Base-by-base conservation (phyloP, 2,329 filamentous ascomycete genomes). In the Xylogone sp. region DNA sequence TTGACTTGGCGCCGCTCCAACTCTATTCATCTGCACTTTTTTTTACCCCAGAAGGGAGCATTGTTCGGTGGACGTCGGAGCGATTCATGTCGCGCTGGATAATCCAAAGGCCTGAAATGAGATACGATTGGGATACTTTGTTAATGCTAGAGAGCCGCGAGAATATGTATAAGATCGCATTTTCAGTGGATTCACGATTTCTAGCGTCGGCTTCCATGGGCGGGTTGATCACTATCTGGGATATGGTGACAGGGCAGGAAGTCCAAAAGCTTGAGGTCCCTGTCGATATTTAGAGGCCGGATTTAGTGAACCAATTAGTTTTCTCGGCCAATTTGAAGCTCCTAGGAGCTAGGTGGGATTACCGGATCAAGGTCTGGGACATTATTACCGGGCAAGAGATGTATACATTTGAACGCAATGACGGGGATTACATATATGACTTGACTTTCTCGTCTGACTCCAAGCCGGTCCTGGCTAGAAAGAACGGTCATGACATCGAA, bases 11-110 rank as follows among this genome's bases (percentile, higher is more conserved):
- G 2, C 59, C 66, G 16, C 55, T 62, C 5, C 67, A 71, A 49
- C 45, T 61, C 43, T 71, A 71, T 53, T 62, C 49, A 42, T 67
- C 56, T 42, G 63, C 44, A 20, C 64, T 56, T 21, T 54, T 53
- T 39, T 69, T 71, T 54, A 56, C 63, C 13, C 68, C 65, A 39
- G 31, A 54, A 18, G 34, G 47, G 10, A 67, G 64, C 48, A 48
- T 62, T 18, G 45, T 67, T 20, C 57, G 65, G 18, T 51, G 42
- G 4, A 45, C 10, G 4, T 60, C 54, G 39, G 9, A 44, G 18
- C 13, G 27, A 16, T 18, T 45, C 27, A 45, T 53, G 16, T 46
- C 48, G 13, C n/a, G 24, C 44, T 54, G 49, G 52, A 52, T 54
- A 31, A n/a, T 22, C 44, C 39, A 18, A 16, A n/a, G 24, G 45